Base-by-base conservation (phyloP, 805 yeast species). In the Suhomyces sp. region DNA sequence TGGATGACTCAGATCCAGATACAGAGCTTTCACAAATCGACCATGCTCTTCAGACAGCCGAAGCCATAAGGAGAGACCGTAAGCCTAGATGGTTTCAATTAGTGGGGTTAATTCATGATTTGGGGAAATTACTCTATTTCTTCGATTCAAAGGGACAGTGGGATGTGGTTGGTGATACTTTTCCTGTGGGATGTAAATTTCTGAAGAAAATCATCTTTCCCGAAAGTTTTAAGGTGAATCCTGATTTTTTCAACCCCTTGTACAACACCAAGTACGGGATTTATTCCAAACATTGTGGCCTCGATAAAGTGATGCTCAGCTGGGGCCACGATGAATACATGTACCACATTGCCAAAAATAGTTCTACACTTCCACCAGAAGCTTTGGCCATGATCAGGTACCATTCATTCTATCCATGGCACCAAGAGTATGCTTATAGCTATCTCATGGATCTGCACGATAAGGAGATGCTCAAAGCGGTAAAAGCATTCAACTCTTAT, bases 321-420 rank as follows among this genome's bases (percentile, higher is more conserved):
- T 81, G 87, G 88, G 88, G 88, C 4, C 88, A 81, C 49, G 88
- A 81, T 53, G 88, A 81, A 51, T 81, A 81, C 56, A 79, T 81
- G 84, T 81, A 80, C 46, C 85, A 81, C 49, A 63, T 81, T 20
- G 85, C 85, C 9, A 81, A 79, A 52, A 65, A 68, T 38, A 81
- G 78, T 48, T 78, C 84, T 10, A 74, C 70, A 1, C 59, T 81
- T 29, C 86, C 87, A 2, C 72, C 70, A 6, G 83, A 80, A 51
- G 88, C 76, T 0, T 60, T 81, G 35, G 87, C 88, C 1, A 81
- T 81, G 85, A 81, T 81, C 31, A 56, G 88, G 40, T 81, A 81
- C 52, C 88, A 81, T 54, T 79, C 86, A 1, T 81, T 81, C 45
- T 81, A 81, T 51, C 88, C 88, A 1, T 79, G 86, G 81, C 88